Conservation (phyloP, 2,329 filamentous ascomycete genomes). For the Curvularia spicifera region DNA sequence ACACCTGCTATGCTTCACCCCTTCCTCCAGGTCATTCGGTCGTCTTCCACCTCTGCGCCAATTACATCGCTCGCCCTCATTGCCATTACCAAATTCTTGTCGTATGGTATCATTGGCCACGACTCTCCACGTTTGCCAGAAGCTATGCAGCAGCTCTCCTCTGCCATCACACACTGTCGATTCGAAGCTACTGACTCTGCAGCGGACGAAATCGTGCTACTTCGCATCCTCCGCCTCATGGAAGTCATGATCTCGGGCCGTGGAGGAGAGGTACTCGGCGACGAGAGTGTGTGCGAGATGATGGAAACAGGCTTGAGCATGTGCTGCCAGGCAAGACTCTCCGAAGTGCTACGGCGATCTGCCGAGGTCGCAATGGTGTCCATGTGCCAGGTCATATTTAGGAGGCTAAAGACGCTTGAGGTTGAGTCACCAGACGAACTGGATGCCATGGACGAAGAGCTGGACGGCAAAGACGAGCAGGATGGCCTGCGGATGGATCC, state of each 20-base stretch:
- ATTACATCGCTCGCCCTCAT: conserved; percentile 95
- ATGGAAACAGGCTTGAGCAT: conserved; percentile 98
- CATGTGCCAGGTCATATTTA: conserved; percentile 99
- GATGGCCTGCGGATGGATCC: conserved; percentile 85
- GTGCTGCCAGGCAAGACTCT: conserved; percentile 91
- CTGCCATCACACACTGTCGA: conserved; percentile 94
- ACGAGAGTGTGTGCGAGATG: conserved; percentile 99
- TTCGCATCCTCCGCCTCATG: conserved; percentile 96
- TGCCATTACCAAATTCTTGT: conserved; percentile 94
- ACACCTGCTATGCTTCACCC: conserved; percentile 87
- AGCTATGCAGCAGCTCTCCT: conserved; percentile 93
- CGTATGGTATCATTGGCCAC: conserved; percentile 87
- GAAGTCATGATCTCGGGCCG: conserved; percentile 96
- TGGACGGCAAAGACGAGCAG: conserved; percentile 66
- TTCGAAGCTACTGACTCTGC: conserved; percentile 96
- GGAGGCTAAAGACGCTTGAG: conserved; percentile 86
- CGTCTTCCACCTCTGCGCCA: conserved; percentile 92
- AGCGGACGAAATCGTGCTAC: conserved; percentile 91
- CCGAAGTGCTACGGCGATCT: conserved; percentile 85
- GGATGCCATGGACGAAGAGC: conserved; percentile 69
- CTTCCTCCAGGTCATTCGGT: conserved; percentile 95
- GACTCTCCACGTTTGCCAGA: conserved; percentile 85
- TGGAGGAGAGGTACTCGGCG: conserved; percentile 89
- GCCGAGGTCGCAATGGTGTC: conserved; percentile 97
- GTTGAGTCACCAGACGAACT: conserved; percentile 73